Evolutionary conservation across 1,284 basidiomycete species (phyloP).

Genomic region (Anthracocystis panici-leucophaei): DNA sequence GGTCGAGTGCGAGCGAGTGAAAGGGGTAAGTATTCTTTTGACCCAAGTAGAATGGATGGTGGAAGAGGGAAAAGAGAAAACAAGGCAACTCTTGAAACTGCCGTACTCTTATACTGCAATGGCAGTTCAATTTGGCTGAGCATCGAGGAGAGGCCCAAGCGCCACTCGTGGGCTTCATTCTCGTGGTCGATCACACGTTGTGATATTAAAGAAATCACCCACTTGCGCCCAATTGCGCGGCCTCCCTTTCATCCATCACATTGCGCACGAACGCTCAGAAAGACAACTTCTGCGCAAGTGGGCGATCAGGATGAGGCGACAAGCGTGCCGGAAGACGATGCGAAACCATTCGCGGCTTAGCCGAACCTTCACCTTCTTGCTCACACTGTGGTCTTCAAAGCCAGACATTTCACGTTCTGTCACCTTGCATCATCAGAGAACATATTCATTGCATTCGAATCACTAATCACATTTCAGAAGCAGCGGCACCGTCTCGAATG

Average conservation of each 20-base stretch:
- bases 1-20: background rate
- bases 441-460: background rate
- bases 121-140: background rate
- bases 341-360: background rate
- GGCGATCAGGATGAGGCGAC: background rate
- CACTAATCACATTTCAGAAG: background rate
- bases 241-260: slow-evolving; percentile 1
- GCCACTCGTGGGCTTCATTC: background rate
- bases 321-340: background rate
- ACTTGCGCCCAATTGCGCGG: background rate
- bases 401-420: background rate
- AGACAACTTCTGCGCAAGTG: background rate
- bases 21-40: background rate
- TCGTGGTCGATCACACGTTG: background rate
- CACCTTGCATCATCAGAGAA: background rate
- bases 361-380: background rate
- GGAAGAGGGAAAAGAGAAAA: background rate
- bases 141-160: slow-evolving; percentile 1
- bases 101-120: too few species aligned
- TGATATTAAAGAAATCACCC: background rate
- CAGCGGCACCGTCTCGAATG: background rate
- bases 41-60: background rate
- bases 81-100: too few species aligned
- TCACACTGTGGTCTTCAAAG: background rate
- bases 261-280: background rate